These are phyloP conservation scores for Colletotrichum costaricense DNA, from an alignment of 2,329 filamentous ascomycete genomes.

Conservation along the genomic window DNA sequence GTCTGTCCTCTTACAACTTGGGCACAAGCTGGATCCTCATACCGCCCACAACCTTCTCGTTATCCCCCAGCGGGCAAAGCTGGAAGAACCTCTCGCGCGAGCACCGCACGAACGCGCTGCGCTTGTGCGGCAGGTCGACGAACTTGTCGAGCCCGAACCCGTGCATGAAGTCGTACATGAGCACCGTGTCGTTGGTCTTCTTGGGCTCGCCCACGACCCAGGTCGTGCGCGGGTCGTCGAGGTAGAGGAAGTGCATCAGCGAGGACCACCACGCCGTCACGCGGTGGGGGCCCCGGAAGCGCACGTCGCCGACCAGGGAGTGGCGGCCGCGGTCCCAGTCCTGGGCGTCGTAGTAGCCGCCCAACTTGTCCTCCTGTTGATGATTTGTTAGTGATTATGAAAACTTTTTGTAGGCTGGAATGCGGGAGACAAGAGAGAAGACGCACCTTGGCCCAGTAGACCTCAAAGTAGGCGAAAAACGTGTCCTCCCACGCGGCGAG, in stretches of 20 bases:
- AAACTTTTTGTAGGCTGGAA: neutral
- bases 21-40: constrained; percentile 64
- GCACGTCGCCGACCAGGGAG: constrained; percentile 68
- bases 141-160: constrained; percentile 80
- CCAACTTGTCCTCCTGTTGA: constrained; percentile 64
- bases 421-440: constrained; percentile 25
- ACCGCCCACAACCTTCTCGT: constrained; percentile 66
- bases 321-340: constrained; percentile 70
- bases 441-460: constrained; percentile 78
- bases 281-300: constrained; percentile 69
- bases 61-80: constrained; percentile 68
- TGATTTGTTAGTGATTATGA: constrained; percentile 3
- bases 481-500: constrained; percentile 78
- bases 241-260: constrained; percentile 71
- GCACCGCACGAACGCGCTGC: constrained; percentile 74
- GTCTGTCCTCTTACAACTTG: constrained; percentile 55
- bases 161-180: constrained; percentile 80
- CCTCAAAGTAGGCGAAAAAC: constrained; percentile 82
- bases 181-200: constrained; percentile 74
- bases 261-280: constrained; percentile 72
- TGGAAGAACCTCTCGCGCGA: constrained; percentile 78
- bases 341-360: constrained; percentile 64
- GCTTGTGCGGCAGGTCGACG: constrained; percentile 78
- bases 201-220: constrained; percentile 77
- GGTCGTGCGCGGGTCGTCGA: constrained; percentile 69